Conservation (phyloP, 495 filamentous ascomycete species). For the Hyaloscypha variabilis region DNA sequence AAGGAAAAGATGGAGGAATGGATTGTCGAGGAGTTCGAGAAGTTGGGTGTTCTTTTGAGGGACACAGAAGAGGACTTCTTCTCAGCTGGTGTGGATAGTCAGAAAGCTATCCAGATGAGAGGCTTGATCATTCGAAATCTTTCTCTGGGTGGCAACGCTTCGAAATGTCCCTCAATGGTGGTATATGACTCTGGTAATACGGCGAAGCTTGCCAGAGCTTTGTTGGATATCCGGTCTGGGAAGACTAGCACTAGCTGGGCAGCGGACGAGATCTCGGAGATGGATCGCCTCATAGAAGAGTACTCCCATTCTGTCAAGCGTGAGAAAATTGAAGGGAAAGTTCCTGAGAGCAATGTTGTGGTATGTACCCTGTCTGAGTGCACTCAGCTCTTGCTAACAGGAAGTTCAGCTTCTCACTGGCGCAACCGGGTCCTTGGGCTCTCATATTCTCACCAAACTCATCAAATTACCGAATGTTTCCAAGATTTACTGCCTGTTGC, state of each 20-base stretch:
- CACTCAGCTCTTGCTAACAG: not conserved
- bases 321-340: conserved; percentile 17
- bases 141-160: conserved; percentile 39
- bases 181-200: conserved; percentile 40
- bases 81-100: conserved; percentile 53
- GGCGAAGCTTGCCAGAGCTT: conserved; percentile 34
- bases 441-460: conserved; percentile 50
- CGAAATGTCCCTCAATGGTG: conserved; percentile 51
- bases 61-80: conserved; percentile 51
- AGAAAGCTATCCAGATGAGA: conserved; percentile 48
- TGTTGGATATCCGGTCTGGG: conserved; percentile 36
- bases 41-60: conserved; percentile 34
- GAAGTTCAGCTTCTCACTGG: conserved; percentile 43
- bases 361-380: conserved; percentile 33
- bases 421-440: conserved; percentile 60
- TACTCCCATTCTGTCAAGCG: conserved; percentile 40
- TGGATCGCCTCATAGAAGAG: conserved; percentile 40
- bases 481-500: conserved; percentile 55
- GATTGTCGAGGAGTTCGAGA: conserved; percentile 15
- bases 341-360: conserved; percentile 40
- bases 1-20: conserved; percentile 40
- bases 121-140: conserved; percentile 25
- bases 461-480: conserved; percentile 42
- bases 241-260: conserved; percentile 26
- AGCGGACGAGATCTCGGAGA: conserved; percentile 36